Percentiles rank a stretch among this genome's conserved stretches.
These are phyloP conservation scores for Berkeleyomyces rouxiae DNA, from an alignment of 2,329 filamentous ascomycete species.

Conservation along the genomic window DNA sequence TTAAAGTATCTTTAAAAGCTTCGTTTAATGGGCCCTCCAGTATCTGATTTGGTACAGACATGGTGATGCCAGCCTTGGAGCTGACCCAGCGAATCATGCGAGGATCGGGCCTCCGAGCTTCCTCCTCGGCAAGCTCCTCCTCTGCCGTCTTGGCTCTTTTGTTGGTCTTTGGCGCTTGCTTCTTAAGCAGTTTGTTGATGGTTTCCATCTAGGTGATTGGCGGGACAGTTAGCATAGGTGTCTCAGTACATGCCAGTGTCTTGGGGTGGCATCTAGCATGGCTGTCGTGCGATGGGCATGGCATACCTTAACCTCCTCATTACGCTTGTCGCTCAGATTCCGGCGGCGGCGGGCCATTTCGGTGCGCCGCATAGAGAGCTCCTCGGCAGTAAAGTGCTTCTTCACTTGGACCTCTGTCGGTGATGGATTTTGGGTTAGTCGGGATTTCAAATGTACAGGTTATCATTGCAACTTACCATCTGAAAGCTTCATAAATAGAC, in stretches of 20 bases:
- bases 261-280: too few species aligned
- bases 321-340: conserved; percentile 48
- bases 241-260: not conserved
- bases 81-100: conserved; percentile 56
- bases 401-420: conserved; percentile 44
- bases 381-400: conserved; percentile 44
- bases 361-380: conserved; percentile 43
- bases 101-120: conserved; percentile 36
- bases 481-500: conserved; percentile 38
- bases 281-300: not conserved
- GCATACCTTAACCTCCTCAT: conserved; percentile 44
- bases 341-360: conserved; percentile 45
- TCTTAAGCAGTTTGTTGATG: conserved; percentile 78
- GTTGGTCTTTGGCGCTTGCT: conserved; percentile 63
- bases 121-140: conserved; percentile 27
- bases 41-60: conserved; percentile 54
- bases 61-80: conserved; percentile 42
- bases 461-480: conserved; percentile 29
- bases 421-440: not conserved
- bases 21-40: conserved; percentile 43
- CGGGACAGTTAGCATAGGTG: not conserved
- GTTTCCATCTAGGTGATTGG: conserved; percentile 52
- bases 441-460: not conserved
- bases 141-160: conserved; percentile 29
- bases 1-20: conserved; percentile 29